These are phyloP conservation scores for Phytophthora tubulina DNA, from an alignment of 352 stramenopile genomes.

Conservation along the genomic window DNA sequence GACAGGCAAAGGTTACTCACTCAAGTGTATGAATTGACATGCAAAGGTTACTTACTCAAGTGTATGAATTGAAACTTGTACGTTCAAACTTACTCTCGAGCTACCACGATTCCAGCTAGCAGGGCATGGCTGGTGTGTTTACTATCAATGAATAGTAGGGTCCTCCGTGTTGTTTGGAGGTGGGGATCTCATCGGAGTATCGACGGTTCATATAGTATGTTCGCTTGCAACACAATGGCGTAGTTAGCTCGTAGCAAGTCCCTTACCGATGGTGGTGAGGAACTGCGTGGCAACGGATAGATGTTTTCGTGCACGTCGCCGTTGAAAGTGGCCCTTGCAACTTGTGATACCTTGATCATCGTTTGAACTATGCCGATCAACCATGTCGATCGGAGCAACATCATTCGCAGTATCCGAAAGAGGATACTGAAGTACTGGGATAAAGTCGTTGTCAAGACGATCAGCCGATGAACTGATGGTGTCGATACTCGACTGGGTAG, in stretches of 20 bases:
- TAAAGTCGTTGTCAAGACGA: background rate
- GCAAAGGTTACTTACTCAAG: no score
- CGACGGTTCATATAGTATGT: background rate
- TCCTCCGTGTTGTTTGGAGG: background rate
- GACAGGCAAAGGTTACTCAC: no score
- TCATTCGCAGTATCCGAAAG: no score
- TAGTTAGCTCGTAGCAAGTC: background rate
- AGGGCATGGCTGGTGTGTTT: no score
- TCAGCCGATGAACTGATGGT: background rate
- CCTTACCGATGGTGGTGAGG: background rate
- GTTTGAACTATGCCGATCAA: background rate
- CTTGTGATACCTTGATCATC: background rate
- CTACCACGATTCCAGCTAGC: no score
- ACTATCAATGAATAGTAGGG: no score
- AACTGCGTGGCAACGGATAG: background rate
- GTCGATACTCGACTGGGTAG: background rate
- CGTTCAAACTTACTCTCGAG: no score
- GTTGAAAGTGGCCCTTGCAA: background rate
- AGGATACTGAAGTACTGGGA: no score
- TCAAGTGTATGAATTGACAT: no score
- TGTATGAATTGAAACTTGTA: no score
- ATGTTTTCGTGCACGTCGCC: background rate
- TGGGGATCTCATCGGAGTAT: background rate
- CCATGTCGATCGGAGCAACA: constrained; percentile 1
- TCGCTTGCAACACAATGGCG: background rate